phyloP scores from a whole-genome alignment of 148 eudicot genomes.

The Arctostaphylos glauca region DNA sequence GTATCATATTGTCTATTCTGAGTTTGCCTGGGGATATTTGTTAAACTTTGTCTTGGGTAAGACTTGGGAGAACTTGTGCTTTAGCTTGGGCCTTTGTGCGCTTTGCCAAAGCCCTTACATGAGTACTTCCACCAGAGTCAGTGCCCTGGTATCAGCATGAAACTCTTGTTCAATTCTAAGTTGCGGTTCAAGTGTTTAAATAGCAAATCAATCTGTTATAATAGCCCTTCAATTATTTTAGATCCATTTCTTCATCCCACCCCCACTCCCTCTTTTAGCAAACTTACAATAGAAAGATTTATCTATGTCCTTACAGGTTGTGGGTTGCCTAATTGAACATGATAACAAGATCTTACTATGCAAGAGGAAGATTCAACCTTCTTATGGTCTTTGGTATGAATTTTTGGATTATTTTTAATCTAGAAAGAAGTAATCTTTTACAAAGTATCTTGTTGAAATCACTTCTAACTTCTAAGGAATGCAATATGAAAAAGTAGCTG shows the following conservation, averaged over 20 bases:
- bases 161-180: not conserved
- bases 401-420: not conserved
- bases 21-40: too few species aligned
- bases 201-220: not conserved
- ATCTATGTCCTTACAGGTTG: constrained; percentile 54
- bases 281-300: not conserved
- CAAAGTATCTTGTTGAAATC: not conserved
- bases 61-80: not conserved
- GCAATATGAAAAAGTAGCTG: not conserved
- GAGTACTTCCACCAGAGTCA: not conserved
- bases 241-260: not conserved
- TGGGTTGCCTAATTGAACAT: constrained; percentile 95
- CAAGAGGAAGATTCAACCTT: constrained; percentile 92
- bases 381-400: constrained; percentile 87
- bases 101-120: not conserved
- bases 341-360: constrained; percentile 86
- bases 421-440: not conserved
- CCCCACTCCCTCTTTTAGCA: not conserved
- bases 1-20: too few species aligned
- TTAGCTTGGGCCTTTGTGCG: not conserved
- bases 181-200: not conserved
- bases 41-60: not conserved
- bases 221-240: not conserved
- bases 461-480: not conserved
- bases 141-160: not conserved